phyloP scores from a whole-genome alignment of 768 basidiomycete species.

The Sporobolomyces phaffii region DNA sequence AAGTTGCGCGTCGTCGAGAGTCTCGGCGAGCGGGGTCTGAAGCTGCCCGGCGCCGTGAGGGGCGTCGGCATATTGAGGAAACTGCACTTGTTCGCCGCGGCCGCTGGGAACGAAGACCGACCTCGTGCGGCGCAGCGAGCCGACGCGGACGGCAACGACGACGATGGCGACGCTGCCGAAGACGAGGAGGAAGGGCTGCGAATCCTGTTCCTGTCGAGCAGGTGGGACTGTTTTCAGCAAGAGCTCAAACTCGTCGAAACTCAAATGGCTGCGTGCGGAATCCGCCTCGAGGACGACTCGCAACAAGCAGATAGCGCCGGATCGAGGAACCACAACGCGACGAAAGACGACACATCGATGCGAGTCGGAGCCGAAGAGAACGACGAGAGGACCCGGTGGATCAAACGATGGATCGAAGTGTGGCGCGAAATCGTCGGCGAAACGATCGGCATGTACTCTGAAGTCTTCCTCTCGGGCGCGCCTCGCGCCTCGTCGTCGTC shows the following conservation, averaged over 20 bases:
- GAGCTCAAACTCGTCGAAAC: conserved; percentile 33
- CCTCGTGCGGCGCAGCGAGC: no score
- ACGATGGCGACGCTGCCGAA: no score
- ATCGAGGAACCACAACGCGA: neutral
- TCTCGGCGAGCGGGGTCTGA: conserved; percentile 36
- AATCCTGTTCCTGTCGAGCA: conserved; percentile 37
- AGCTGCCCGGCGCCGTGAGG: conserved; percentile 41
- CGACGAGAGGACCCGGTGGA: conserved; percentile 46
- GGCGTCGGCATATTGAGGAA: conserved; percentile 36
- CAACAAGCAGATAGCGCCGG: neutral
- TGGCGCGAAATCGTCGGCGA: conserved; percentile 52
- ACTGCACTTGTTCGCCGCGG: conserved; percentile 14
- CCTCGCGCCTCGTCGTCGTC: neutral
- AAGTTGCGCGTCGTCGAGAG: conserved; percentile 35
- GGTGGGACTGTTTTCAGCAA: conserved; percentile 39
- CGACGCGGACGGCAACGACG: neutral
- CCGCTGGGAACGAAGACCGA: no score
- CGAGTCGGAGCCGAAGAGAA: conserved; percentile 30
- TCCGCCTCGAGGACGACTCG: conserved; percentile 3
- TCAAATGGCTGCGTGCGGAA: conserved; percentile 32
- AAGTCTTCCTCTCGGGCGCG: conserved; percentile 45
- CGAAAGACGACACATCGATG: neutral
- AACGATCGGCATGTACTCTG: conserved; percentile 48
- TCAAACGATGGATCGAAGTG: conserved; percentile 49
- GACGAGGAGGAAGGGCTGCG: conserved; percentile 39